Base-by-base conservation (phyloP, 2,329 filamentous ascomycete genomes). In the Cryoendolithus antarcticus region DNA sequence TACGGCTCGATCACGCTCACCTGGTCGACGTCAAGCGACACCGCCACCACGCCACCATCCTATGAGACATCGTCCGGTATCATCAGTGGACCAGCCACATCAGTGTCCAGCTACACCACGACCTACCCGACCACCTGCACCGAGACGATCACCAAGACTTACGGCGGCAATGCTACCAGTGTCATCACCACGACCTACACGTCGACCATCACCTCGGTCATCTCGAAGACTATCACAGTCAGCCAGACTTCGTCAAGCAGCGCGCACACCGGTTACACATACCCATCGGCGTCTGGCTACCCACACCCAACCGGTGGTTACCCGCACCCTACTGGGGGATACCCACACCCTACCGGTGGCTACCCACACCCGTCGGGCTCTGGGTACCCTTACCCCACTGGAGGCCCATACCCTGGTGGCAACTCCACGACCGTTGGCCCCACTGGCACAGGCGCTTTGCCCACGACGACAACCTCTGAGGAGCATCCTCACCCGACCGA, bases 401-500 rank as follows among this genome's bases (percentile, higher is more conserved):
- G 19, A 21, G 19, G 19, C 19, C 19, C 19, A 21, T 21, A 21
- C 19, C 11, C 11, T 11, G 15, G 34, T n/a, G 30, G 10, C 30
- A 32, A n/a, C 30, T 32, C 35, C 11, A 30, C 27, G 5, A 28
- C 35, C 7, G 19, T n/a, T 30, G 35, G 21, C 28, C 28, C 35
- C n/a, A 29, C 35, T 12, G 28, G 35, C 11, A 37, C 21, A 28
- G 35, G 21, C n/a, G 15, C n/a, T 12, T 11, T 12, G 11, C 10
- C 33, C 15, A 13, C 27, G 19, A 15, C 21, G 11, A 37, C 35
- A 7, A 37, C 13, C 35, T 24, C 13, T 30, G 35, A 19, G 6
- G 13, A 30, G 19, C 11, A 40, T 30, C 34, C 41, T 11, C 28
- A 15, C 12, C 38, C 37, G 28, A 43, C 40, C 21, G 24, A 47